phyloP scores from a whole-genome alignment of 176 grass and related monocot species.

The Themeda triandra region DNA sequence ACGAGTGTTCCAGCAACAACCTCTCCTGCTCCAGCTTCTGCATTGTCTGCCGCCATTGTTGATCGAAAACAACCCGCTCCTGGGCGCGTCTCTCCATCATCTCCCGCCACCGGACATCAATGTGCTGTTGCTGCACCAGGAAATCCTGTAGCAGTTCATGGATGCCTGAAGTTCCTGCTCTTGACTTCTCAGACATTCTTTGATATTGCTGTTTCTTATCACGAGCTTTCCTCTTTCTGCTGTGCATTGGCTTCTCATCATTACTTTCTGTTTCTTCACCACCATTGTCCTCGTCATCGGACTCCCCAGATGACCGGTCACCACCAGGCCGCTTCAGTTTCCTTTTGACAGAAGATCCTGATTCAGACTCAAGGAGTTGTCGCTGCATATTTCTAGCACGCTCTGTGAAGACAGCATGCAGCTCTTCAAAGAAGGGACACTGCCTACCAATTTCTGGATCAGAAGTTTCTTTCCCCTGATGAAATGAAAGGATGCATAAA shows the following conservation, averaged over 20 bases:
- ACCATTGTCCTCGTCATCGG: constrained; percentile 24
- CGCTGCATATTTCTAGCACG: constrained; percentile 83
- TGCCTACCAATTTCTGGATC: constrained; percentile 71
- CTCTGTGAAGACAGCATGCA: constrained; percentile 81
- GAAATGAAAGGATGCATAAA: neutral
- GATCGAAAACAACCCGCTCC: constrained; percentile 68
- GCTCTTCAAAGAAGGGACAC: constrained; percentile 91
- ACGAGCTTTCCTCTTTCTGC: constrained; percentile 45
- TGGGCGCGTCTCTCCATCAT: constrained; percentile 55
- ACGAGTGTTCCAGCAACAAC: constrained; percentile 71
- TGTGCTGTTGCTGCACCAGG: constrained; percentile 64
- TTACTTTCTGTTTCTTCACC: constrained; percentile 60
- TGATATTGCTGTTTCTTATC: constrained; percentile 39
- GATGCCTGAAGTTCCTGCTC: constrained; percentile 36
- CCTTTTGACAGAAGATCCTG: constrained; percentile 53
- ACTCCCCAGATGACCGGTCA: constrained; percentile 35
- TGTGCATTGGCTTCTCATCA: constrained; percentile 42
- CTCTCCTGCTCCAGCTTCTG: constrained; percentile 84
- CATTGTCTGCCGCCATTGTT: constrained; percentile 78
- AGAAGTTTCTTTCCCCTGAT: constrained; percentile 95
- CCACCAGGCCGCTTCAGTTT: constrained; percentile 53
- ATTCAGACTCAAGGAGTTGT: constrained; percentile 79
- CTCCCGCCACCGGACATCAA: constrained; percentile 71
- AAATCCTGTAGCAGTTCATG: constrained; percentile 76
- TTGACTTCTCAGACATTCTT: constrained; percentile 19